A percentile compares a stretch with the other conserved stretches of the same genome.
These are phyloP conservation scores for Fusarium oxysporum DNA, from an alignment of 2,329 filamentous ascomycete species.

Conservation along the genomic window DNA sequence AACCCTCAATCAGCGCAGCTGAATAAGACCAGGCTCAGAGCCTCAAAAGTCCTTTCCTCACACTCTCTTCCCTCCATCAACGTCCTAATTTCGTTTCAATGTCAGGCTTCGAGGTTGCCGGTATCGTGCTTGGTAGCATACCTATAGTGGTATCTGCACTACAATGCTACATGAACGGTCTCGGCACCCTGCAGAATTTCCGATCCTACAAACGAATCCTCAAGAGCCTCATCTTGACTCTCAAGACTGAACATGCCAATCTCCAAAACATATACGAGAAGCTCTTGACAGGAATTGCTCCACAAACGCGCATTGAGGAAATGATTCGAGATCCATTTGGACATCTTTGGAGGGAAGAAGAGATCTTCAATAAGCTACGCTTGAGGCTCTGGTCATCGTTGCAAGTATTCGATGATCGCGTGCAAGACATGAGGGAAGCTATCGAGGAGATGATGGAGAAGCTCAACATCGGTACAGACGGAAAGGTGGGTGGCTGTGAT, in stretches of 20 bases:
- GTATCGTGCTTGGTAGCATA: neutral
- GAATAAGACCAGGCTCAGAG: fast-evolving
- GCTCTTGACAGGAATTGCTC: neutral
- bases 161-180: neutral
- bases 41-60: fast-evolving
- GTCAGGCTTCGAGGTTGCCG: neutral
- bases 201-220: neutral
- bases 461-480: neutral
- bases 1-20: neutral
- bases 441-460: neutral
- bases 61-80: fast-evolving
- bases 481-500: no score
- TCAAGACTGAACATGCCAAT: neutral
- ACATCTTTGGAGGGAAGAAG: neutral
- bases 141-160: neutral
- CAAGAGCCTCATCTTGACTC: neutral
- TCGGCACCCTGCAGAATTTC: neutral
- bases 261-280: slow-evolving; percentile 11
- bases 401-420: fast-evolving
- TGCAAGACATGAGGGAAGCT: neutral
- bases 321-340: neutral
- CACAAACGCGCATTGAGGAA: neutral
- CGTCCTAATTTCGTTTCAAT: neutral
- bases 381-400: neutral
- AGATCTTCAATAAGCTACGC: fast-evolving